Base-by-base conservation (phyloP, 306 rosid genomes). In the Prunus salicina region DNA sequence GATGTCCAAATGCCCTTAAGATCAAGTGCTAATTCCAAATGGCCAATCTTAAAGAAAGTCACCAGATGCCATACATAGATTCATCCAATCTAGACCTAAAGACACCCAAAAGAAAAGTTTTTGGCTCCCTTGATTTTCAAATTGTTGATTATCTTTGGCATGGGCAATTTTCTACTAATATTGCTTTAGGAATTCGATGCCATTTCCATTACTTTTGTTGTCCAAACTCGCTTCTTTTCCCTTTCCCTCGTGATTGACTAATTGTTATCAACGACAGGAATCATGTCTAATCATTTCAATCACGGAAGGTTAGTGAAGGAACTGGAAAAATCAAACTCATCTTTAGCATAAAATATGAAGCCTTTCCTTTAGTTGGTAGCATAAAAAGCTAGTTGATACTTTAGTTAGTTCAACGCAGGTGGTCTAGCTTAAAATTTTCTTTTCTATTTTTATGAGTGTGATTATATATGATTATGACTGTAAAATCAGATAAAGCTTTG, bases 241-340 rank as follows among this genome's bases (percentile, higher is more conserved):
- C 62, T 63, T 72, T 72, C 57, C 6, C 22, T 70, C 28, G 41
- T 55, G 73, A 20, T 78, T 76, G 80, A 85, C 82, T 68, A 77
- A 75, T 27, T 47, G 61, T 79, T 20, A 67, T 83, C 63, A 74
- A 67, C 77, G 72, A 49, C 45, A 45, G 79, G 83, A 78, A 84
- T 87, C 83, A 70, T 80, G 71, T 85, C 81, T 78, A 78, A 76
- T 80, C 79, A 76, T 82, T 64, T 75, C 81, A 41, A 75, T 58
- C 65, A 61, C 63, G 19, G 27, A 56, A 55, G 18, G 4, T 62
- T 8, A 16, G 15, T 51, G 18, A 58, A 28, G 77, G 56, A 82
- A 67, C 65, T 30, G 67, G 46, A 52, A 19, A 52, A 70, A 75
- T 69, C 50, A 75, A 75, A 47, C 70, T 50, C 28, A 34, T 30